Conservation (phyloP, 2,329 filamentous ascomycete species). For the Colletotrichum sp. region DNA sequence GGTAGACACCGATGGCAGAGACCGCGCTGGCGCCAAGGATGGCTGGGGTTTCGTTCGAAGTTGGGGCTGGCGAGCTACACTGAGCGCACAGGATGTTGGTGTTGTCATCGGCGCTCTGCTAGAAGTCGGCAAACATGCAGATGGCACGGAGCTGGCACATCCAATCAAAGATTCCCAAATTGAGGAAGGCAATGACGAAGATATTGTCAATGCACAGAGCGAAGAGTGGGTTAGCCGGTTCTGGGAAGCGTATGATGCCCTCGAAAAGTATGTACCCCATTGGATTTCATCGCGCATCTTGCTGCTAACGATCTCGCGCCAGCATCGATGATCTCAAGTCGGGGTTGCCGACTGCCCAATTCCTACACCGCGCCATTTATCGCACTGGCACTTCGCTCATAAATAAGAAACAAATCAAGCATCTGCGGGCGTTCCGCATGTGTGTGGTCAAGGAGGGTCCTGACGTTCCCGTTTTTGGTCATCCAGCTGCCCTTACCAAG, state of each 20-base stretch:
- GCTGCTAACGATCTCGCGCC: slow-evolving; percentile 40
- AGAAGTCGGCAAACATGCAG: slow-evolving; percentile 76
- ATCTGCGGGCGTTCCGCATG: slow-evolving; percentile 91
- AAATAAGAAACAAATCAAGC: slow-evolving; percentile 91
- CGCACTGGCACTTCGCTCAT: slow-evolving; percentile 90
- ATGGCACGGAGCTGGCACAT: slow-evolving; percentile 34
- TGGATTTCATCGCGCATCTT: slow-evolving; percentile 47
- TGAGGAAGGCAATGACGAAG: slow-evolving; percentile 49
- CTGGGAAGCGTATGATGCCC: slow-evolving; percentile 75
- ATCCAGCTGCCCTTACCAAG: slow-evolving; percentile 91
- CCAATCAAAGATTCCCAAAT: slow-evolving; percentile 35
- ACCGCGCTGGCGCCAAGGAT: slow-evolving; percentile 77
- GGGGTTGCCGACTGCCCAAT: slow-evolving; percentile 83
- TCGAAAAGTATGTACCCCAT: slow-evolving; percentile 64
- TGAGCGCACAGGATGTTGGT: slow-evolving; percentile 93
- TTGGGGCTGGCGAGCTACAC: slow-evolving; percentile 96
- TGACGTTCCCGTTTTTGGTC: slow-evolving; percentile 88
- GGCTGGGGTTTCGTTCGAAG: slow-evolving; percentile 97
- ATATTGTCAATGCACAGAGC: slow-evolving; percentile 51
- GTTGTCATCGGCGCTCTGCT: slow-evolving; percentile 90
- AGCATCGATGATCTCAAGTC: slow-evolving; percentile 79
- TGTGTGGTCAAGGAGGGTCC: slow-evolving; percentile 95
- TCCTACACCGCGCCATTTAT: slow-evolving; percentile 90
- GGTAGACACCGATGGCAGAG: slow-evolving; percentile 72
- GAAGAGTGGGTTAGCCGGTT: slow-evolving; percentile 72